A percentile compares a stretch with the other conserved stretches of the same genome.
Evolutionary conservation across 1,284 basidiomycete genomes (phyloP).

Genomic region (Anthracocystis walkeri): DNA sequence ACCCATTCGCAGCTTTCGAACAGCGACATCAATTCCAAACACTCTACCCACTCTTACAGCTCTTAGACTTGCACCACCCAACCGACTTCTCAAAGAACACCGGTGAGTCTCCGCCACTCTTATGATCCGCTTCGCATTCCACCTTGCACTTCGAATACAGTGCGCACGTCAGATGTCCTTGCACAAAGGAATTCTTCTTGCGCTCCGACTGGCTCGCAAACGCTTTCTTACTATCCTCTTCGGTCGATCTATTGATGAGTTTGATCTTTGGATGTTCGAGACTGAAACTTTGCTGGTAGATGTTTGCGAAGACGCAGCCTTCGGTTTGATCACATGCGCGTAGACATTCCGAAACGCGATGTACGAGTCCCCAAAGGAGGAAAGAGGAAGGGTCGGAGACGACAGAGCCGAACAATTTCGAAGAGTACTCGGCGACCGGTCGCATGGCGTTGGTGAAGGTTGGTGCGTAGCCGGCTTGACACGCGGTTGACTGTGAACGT

Average conservation of each 20-base stretch:
- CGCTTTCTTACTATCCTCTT: not conserved
- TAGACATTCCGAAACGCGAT: conserved; percentile 8
- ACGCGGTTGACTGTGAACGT: conserved; percentile 1
- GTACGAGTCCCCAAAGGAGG: conserved; percentile 37
- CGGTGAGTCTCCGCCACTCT: conserved; percentile 8
- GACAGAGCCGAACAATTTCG: conserved; percentile 25
- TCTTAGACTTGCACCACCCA: conserved; percentile 25
- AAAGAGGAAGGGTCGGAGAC: conserved; percentile 28
- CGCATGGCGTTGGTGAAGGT: conserved; percentile 18
- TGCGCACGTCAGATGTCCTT: conserved; percentile 29
- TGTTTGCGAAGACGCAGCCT: conserved; percentile 30
- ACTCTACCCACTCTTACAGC: not conserved
- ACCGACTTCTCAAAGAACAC: conserved; percentile 22
- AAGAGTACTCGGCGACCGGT: conserved; percentile 12
- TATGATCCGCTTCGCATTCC: conserved; percentile 20
- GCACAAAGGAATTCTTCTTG: conserved; percentile 36
- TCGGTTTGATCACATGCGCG: conserved; percentile 25
- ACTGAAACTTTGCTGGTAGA: conserved; percentile 34
- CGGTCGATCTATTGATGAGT: conserved; percentile 8
- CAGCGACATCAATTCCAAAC: no score
- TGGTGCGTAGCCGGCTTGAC: conserved; percentile 8
- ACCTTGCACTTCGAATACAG: conserved; percentile 22
- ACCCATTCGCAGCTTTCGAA: no score
- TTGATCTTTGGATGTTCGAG: conserved; percentile 17
- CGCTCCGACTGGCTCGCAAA: conserved; percentile 21